These are phyloP conservation scores for Cocos nucifera DNA, from an alignment of 176 grass and related monocot species.

Conservation along the genomic window DNA sequence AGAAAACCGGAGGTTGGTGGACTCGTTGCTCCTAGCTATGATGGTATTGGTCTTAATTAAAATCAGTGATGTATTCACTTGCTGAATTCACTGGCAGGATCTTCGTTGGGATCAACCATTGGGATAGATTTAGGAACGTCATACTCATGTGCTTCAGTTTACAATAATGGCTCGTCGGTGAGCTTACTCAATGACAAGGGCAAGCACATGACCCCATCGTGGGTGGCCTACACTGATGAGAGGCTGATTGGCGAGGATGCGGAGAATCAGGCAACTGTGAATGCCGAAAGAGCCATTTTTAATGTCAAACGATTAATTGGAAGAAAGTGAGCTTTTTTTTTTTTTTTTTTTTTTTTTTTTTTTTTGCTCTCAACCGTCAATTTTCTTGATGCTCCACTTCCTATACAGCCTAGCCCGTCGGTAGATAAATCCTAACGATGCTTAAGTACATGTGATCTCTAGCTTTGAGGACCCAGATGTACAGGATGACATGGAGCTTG, in stretches of 20 bases:
- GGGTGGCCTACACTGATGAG: slow-evolving; percentile 58
- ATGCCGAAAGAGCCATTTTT: slow-evolving; percentile 63
- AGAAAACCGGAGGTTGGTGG: too few species aligned
- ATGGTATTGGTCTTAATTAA: too few species aligned
- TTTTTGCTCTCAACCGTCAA: not conserved
- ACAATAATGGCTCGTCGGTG: slow-evolving; percentile 56
- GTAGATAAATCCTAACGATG: not conserved
- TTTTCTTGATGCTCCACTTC: not conserved
- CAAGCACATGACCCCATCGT: slow-evolving; percentile 66
- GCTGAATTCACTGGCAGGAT: too few species aligned
- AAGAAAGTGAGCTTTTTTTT: slow-evolving; percentile 31
- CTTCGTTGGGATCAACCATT: slow-evolving; percentile 36
- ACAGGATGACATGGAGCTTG: slow-evolving; percentile 71
- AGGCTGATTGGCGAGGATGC: slow-evolving; percentile 69
- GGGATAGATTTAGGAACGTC: slow-evolving; percentile 63
- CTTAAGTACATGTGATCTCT: not conserved
- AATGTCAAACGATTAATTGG: slow-evolving; percentile 73
- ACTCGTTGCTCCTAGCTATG: too few species aligned
- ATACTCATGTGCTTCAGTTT: slow-evolving; percentile 54
- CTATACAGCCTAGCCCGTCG: too few species aligned
- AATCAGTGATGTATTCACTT: too few species aligned
- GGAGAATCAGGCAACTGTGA: slow-evolving; percentile 59
- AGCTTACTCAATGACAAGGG: slow-evolving; percentile 69
- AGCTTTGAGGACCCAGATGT: slow-evolving; percentile 77
- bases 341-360: too few species aligned